Base-by-base conservation (phyloP, 371 early-diverging fungal species). In the Syncephalastrum monosporum region DNA sequence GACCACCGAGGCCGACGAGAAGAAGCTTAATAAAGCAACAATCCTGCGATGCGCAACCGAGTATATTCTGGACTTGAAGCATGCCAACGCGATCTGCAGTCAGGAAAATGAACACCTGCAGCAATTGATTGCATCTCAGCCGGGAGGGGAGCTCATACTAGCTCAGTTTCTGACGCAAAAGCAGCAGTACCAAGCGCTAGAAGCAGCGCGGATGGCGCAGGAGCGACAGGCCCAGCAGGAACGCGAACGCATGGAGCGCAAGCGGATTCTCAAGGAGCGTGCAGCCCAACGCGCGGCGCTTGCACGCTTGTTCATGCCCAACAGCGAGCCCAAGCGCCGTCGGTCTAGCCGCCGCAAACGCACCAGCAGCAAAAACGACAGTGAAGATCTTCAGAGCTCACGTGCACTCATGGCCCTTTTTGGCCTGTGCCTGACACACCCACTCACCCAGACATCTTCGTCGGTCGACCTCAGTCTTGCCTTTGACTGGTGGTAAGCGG, bases 11-110 rank as follows among this genome's bases (percentile, higher is more conserved):
- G 71, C 75, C 33, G 59, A 74, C 16, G 89, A 89, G 1, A 88
- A 87, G 15, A 93, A 92, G 56, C 81, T 91, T 25, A 94, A 94
- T 81, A 95, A 95, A 71, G 95, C 95, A 3, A 93, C 93, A 1
- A 89, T 95, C 44, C 63, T 95, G 56, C 80, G 90, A 42, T 92
- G 92, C 62, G 87, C 93, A 0, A 93, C 94, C 3, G 93, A 95
- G 61, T 94, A 95, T 67, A 94, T 95, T 45, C 66, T 82, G 41
- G 77, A 90, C 56, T 72, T 95, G 33, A 84, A 87, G 47, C 70
- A 77, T 13, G 77, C 56, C 57, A 81, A 84, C 53, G 70, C 75
- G 16, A 64, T 72, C 21, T 51, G 80, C 25, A 64, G 74, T 46
- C 59, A 60, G 6, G 86, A 88, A 56, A 84, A 84, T 45, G 68